These are phyloP conservation scores for Nephelium lappaceum DNA, from an alignment of 345 rosid species.

Conservation along the genomic window DNA sequence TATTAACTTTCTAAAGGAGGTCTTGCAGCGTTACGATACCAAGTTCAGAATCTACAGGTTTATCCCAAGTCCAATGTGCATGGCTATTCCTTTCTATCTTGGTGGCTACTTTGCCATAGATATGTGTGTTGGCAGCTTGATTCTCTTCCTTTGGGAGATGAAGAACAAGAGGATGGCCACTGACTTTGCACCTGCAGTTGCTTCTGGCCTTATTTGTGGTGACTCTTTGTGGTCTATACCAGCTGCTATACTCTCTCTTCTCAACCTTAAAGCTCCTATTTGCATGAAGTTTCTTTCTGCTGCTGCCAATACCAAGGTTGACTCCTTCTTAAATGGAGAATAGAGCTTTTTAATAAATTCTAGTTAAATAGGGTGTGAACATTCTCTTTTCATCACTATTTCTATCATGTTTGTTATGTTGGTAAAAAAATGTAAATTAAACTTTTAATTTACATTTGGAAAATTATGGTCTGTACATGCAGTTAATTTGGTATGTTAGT, in stretches of 20 bases:
- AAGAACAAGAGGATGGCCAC: slow-evolving; percentile 55
- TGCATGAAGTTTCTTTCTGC: slow-evolving; percentile 94
- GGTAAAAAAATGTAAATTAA: too few relatives aligned
- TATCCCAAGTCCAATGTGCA: slow-evolving; percentile 90
- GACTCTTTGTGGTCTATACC: slow-evolving; percentile 93
- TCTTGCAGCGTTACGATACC: slow-evolving; percentile 37
- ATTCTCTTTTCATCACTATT: too few relatives aligned
- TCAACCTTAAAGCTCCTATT: slow-evolving; percentile 65
- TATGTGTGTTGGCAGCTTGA: slow-evolving; percentile 87
- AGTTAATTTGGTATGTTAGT: too few relatives aligned
- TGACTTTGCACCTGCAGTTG: slow-evolving; percentile 67
- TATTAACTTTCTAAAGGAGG: slow-evolving; percentile 42
- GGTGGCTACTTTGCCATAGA: slow-evolving; percentile 86
- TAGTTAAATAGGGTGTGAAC: too few relatives aligned
- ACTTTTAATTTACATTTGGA: too few relatives aligned
- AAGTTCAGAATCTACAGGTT: slow-evolving; percentile 44
- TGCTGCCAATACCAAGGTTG: slow-evolving; percentile 51
- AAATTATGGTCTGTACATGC: too few relatives aligned
- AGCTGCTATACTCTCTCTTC: slow-evolving; percentile 76
- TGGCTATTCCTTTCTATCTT: slow-evolving; percentile 94
- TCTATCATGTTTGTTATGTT: too few relatives aligned
- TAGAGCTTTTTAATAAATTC: not conserved
- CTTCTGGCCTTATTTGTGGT: slow-evolving; percentile 89
- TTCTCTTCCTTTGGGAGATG: slow-evolving; percentile 68
- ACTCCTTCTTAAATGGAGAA: slow-evolving; percentile 42